A percentile compares a stretch with the other conserved stretches of the same genome.
Evolutionary conservation across 1,284 basidiomycete genomes (phyloP).

Genomic region (Trichosporon ovoides): DNA sequence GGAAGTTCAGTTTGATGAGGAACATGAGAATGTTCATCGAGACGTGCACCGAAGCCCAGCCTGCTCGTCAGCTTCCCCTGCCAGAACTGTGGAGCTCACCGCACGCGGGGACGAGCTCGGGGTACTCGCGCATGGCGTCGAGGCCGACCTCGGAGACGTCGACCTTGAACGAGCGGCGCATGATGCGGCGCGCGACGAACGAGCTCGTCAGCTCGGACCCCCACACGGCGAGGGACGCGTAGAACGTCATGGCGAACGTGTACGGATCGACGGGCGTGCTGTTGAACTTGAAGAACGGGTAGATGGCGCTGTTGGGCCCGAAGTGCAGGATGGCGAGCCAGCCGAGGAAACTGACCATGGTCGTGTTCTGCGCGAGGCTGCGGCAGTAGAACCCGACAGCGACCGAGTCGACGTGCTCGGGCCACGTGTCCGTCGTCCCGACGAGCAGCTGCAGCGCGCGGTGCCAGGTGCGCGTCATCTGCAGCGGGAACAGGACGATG

Average conservation of each 20-base stretch:
- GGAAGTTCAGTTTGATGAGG: slow-evolving; percentile 48
- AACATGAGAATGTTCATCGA: slow-evolving; percentile 56
- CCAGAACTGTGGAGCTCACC: slow-evolving; percentile 18
- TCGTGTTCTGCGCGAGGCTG: slow-evolving; percentile 56
- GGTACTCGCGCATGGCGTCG: slow-evolving; percentile 54
- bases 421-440: slow-evolving; percentile 51
- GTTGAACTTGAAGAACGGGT: slow-evolving; percentile 56
- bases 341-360: slow-evolving; percentile 51
- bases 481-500: slow-evolving; percentile 54
- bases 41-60: slow-evolving; percentile 55
- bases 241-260: slow-evolving; percentile 55
- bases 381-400: slow-evolving; percentile 53
- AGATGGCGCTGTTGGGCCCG: slow-evolving; percentile 53
- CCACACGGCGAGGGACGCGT: slow-evolving; percentile 55
- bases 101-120: slow-evolving; percentile 48
- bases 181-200: slow-evolving; percentile 52
- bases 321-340: slow-evolving; percentile 54
- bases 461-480: slow-evolving; percentile 52
- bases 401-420: slow-evolving; percentile 53
- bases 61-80: slow-evolving; percentile 21
- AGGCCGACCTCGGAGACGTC: slow-evolving; percentile 54
- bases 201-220: slow-evolving; percentile 52
- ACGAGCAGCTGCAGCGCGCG: slow-evolving; percentile 49
- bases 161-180: slow-evolving; percentile 49
- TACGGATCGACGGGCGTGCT: slow-evolving; percentile 53